Base-by-base conservation (phyloP, 768 basidiomycete genomes). In the Suillus subalutaceus region DNA sequence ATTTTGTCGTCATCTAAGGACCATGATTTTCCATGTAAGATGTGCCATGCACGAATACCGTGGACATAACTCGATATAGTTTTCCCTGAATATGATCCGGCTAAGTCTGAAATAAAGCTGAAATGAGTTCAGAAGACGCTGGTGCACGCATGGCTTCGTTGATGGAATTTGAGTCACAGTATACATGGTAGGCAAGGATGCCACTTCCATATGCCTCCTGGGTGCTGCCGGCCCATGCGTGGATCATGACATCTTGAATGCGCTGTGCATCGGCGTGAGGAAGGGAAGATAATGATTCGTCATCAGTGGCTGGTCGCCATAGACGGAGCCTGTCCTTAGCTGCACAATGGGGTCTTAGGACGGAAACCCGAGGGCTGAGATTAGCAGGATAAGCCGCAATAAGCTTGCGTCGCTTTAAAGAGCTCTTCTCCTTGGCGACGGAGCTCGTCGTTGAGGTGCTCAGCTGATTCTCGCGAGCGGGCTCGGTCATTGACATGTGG, bases 141-240 rank as follows among this genome's bases (percentile, higher is more conserved):
- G 65, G 69, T 23, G 67, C 57, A 0, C 64, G 50, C 6, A 6
- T 0, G 35, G 2, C 15, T 41, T 64, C 63, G 32, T 6, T 1
- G 41, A 69, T 57, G 32, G 32, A 32, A 32, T 15, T 23, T 5
- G 12, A 63, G 7, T 64, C 80, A 62, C 83, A 84, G 62, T 78
- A 83, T 0, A 78, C 71, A 48, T 84, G 83, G 53, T 46, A 85
- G 0, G 72, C 67, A 0, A 82, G 70, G 0, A 85, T 71, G 3
- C 84, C 81, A 0, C 79, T 55, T 2, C 63, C 63, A 66, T 85
- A 84, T 0, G 75, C 70, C 23, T 73, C 73, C 2, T 65, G 48
- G 0, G 82, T 84, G 10, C 67, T 63, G 4, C 72, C 64, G 0
- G 71, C 74, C 76, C 75, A 82, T 0, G 75, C 72, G 0, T 52